These are phyloP conservation scores for Auriscalpium orientale DNA, from an alignment of 768 basidiomycete genomes.

Conservation along the genomic window DNA sequence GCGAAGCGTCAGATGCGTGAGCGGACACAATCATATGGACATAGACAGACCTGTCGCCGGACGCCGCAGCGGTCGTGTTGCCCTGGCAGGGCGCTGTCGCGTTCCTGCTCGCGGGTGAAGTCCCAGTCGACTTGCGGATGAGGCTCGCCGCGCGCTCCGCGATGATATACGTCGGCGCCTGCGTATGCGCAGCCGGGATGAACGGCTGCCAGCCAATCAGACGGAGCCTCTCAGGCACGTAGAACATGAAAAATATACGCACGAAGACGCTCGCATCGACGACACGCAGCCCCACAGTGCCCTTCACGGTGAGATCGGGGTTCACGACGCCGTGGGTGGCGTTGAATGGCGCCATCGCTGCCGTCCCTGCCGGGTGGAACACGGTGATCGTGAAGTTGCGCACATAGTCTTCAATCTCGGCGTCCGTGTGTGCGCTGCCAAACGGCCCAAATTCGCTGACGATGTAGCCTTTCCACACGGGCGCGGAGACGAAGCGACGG, in stretches of 20 bases:
- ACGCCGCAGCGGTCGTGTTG: no score
- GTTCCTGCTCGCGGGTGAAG: no score
- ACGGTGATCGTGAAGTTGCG: conserved; percentile 11
- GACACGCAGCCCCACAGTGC: conserved; percentile 1
- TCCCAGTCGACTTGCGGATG: neutral
- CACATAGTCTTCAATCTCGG: conserved; percentile 13
- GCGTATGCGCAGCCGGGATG: neutral
- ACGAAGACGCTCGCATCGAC: conserved; percentile 7
- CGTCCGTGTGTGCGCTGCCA: conserved; percentile 7
- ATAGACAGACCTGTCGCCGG: no score
- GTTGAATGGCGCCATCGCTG: conserved; percentile 32
- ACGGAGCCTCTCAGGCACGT: neutral
- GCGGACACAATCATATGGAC: no score
- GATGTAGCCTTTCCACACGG: conserved; percentile 1
- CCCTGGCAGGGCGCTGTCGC: no score
- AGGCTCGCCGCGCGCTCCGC: conserved; percentile 1
- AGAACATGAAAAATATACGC: neutral
- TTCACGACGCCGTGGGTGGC: conserved; percentile 34
- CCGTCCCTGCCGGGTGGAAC: conserved; percentile 27
- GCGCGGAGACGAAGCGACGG: neutral
- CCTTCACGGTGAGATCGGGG: conserved; percentile 13
- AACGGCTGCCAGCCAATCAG: neutral
- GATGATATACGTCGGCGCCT: neutral
- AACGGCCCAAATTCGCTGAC: neutral
- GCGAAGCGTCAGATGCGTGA: no score